Evolutionary conservation across 2,329 filamentous ascomycete genomes (phyloP).

Genomic region (Cyphellophora europaea): DNA sequence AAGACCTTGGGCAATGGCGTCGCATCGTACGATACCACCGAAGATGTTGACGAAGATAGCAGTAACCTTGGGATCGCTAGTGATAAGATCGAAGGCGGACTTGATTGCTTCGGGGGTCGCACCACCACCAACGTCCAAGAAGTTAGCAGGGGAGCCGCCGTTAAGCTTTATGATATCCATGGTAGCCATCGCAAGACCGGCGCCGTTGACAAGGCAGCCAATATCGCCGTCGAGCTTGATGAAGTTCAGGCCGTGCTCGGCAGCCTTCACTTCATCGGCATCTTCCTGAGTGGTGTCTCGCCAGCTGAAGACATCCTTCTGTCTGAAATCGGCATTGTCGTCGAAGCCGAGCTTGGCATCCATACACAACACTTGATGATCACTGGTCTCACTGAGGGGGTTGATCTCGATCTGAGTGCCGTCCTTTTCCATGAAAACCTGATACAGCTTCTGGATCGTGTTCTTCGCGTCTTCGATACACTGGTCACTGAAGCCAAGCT

Average conservation of each 20-base stretch:
- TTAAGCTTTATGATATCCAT: constrained; percentile 99
- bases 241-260: constrained; percentile 88
- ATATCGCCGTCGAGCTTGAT: constrained; percentile 99
- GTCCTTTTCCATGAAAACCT: constrained; percentile 97
- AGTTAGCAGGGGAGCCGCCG: constrained; percentile 91
- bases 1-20: constrained; percentile 91
- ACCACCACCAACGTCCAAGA: constrained; percentile 96
- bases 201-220: constrained; percentile 90
- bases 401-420: constrained; percentile 99
- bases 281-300: constrained; percentile 95
- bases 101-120: constrained; percentile 94
- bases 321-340: constrained; percentile 97
- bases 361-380: constrained; percentile 98
- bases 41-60: constrained; percentile 99
- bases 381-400: constrained; percentile 93
- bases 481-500: constrained; percentile 96
- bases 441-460: constrained; percentile 98
- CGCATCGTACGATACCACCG: constrained; percentile 95
- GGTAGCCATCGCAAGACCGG: constrained; percentile 97
- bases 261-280: constrained; percentile 92
- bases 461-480: constrained; percentile 92
- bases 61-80: constrained; percentile 93
- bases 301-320: constrained; percentile 92
- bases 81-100: constrained; percentile 97
- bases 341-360: constrained; percentile 98